A percentile compares a stretch with the other conserved stretches of the same genome.
phyloP scores from a whole-genome alignment of 441 rosid genomes.

The Theobroma grandiflorum region DNA sequence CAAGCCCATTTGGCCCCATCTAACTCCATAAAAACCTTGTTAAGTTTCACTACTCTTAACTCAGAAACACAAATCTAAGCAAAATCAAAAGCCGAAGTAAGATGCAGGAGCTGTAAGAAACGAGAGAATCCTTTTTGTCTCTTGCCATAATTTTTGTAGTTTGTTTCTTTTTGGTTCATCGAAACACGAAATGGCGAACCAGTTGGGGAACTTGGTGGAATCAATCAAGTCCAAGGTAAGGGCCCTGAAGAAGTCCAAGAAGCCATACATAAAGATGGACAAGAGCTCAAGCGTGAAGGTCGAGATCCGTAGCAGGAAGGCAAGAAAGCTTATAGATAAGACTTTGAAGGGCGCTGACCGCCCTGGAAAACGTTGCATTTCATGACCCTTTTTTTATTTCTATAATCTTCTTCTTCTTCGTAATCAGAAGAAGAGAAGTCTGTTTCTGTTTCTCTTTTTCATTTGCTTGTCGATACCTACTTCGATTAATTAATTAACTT shows the following conservation, averaged over 20 bases:
- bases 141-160: not conserved
- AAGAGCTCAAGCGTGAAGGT: conserved; percentile 92
- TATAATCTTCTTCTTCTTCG: not conserved
- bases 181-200: conserved; percentile 57
- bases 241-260: conserved; percentile 59
- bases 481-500: not conserved
- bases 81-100: not conserved
- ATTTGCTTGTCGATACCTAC: not conserved
- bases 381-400: conserved; percentile 22
- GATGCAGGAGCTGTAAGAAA: not conserved
- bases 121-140: not conserved
- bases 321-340: conserved; percentile 76
- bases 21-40: conserved; percentile 34
- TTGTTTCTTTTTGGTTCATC: not conserved
- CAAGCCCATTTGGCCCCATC: conserved; percentile 22
- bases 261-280: conserved; percentile 85
- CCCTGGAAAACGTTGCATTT: conserved; percentile 64
- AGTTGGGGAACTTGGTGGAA: conserved; percentile 75
- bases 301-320: conserved; percentile 92
- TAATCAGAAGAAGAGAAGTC: not conserved
- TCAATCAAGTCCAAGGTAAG: conserved; percentile 88
- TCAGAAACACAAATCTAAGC: conserved; percentile 8
- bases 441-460: not conserved
- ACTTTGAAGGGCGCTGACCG: conserved; percentile 84
- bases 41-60: not conserved